Base-by-base conservation (phyloP, 192 early-diverging fungal species). In the Kickxella alabastrina region DNA sequence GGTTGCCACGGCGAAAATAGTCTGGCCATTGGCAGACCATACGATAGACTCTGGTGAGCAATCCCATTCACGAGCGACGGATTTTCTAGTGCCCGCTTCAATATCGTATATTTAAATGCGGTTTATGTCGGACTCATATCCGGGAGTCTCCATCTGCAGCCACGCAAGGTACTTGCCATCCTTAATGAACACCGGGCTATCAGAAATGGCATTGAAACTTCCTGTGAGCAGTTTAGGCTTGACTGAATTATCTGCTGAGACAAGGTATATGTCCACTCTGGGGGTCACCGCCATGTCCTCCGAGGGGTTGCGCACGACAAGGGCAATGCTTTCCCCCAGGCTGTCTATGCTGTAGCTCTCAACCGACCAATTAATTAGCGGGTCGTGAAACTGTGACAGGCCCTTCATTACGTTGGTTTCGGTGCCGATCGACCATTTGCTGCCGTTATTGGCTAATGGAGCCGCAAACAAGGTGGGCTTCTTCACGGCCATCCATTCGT, bases 111-210 rank as follows among this genome's bases (percentile, higher is more conserved):
- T 29, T 24, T 81, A 68, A 19, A 92, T 83, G 9, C 79, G 68
- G 44, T 85, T 86, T 39, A 74, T 80, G 45, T 89, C 89, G 3
- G 91, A 67, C 58, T 92, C 89, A 54, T 92, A 87, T 15, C 83
- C 77, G 3, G 82, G 82, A 34, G 64, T 79, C 41, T 77, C 67
- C 82, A 90, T 91, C 71, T 92, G 87, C 28, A 92, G 66, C 69
- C 86, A 92, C 5, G 86, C 83, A 26, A 92, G 46, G 21, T 54
- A 58, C 17, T 52, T 67, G n/a, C 89, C 89, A 22, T 85, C 86
- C 2, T 76, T 51, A 0, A 84, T 80, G 50, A 83, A 89, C 22
- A 56, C 68, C 9, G 91, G 89, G 17, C 50, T 37, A 22, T 77
- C 59, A 37, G 87, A 79, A 21, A 79, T 71, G 3, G 84, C 86